phyloP scores from a whole-genome alignment of 1,139 yeast species.

The Geotrichum fermentans region DNA sequence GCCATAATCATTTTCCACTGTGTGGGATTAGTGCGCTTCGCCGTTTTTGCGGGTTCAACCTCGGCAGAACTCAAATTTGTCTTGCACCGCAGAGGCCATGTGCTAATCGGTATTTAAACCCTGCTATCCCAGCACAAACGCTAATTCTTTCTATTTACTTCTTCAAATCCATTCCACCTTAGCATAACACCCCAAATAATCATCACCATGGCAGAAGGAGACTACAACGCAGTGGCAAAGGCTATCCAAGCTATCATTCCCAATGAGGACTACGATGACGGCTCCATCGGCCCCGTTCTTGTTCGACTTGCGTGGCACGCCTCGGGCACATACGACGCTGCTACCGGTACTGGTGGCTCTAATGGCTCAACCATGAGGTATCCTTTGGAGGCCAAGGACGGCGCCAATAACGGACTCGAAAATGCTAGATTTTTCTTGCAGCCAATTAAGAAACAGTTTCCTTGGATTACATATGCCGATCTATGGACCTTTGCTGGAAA shows the following conservation, averaged over 20 bases:
- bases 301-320: conserved; percentile 70
- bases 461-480: conserved; percentile 60
- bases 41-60: too few relatives aligned
- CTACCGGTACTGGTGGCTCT: conserved; percentile 58
- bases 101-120: too few relatives aligned
- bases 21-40: too few relatives aligned
- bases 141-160: not conserved
- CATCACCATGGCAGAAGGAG: conserved; percentile 23
- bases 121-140: too few relatives aligned
- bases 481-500: conserved; percentile 64
- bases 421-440: conserved; percentile 53
- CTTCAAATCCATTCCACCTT: not conserved
- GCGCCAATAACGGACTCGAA: conserved; percentile 60
- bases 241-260: conserved; percentile 70
- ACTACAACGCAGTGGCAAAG: conserved; percentile 73
- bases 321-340: conserved; percentile 58
- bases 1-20: too few relatives aligned
- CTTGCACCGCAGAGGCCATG: too few relatives aligned
- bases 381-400: conserved; percentile 42
- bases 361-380: conserved; percentile 65
- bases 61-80: too few relatives aligned
- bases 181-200: not conserved
- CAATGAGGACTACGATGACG: conserved; percentile 69
- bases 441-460: conserved; percentile 52
- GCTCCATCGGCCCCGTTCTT: conserved; percentile 60